These are phyloP conservation scores for Oemleria cerasiformis DNA, from an alignment of 306 rosid species.

Conservation along the genomic window DNA sequence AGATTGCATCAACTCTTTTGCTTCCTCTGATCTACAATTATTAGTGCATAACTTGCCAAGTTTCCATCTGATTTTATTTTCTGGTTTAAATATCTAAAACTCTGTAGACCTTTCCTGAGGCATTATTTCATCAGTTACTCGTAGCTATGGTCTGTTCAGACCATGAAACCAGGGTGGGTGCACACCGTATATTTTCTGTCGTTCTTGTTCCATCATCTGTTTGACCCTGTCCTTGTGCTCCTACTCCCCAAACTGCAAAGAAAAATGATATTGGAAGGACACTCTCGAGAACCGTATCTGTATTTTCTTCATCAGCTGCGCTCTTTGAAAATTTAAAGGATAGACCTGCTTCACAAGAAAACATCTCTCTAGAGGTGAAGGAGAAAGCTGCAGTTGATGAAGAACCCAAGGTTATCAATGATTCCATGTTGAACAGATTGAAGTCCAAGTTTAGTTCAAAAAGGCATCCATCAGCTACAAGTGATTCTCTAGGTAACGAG, in stretches of 20 bases:
- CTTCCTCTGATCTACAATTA: background rate
- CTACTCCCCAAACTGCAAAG: conserved; percentile 25
- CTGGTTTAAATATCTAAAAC: background rate
- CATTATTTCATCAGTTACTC: conserved; percentile 39
- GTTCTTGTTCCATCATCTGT: conserved; percentile 34
- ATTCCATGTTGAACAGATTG: conserved; percentile 47
- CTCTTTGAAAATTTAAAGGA: conserved; percentile 27
- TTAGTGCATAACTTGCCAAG: background rate
- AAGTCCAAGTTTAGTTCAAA: conserved; percentile 46
- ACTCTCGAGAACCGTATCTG: conserved; percentile 56
- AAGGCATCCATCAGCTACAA: conserved; percentile 23
- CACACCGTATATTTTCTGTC: conserved; percentile 30
- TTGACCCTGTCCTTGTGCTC: conserved; percentile 26
- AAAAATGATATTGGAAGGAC: conserved; percentile 45
- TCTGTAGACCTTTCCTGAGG: conserved; percentile 45
- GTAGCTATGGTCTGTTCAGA: conserved; percentile 29
- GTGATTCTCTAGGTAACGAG: conserved; percentile 21
- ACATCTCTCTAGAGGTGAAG: conserved; percentile 10
- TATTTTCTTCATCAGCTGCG: conserved; percentile 31
- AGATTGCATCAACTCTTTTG: conserved; percentile 15
- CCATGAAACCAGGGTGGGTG: conserved; percentile 26
- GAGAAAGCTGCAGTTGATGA: conserved; percentile 10
- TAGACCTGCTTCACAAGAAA: conserved; percentile 9
- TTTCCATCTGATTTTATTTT: background rate
- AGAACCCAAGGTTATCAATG: conserved; percentile 33